Evolutionary conservation across 2,329 filamentous ascomycete genomes (phyloP).

Genomic region (Macrophomina pseudophaseolina): DNA sequence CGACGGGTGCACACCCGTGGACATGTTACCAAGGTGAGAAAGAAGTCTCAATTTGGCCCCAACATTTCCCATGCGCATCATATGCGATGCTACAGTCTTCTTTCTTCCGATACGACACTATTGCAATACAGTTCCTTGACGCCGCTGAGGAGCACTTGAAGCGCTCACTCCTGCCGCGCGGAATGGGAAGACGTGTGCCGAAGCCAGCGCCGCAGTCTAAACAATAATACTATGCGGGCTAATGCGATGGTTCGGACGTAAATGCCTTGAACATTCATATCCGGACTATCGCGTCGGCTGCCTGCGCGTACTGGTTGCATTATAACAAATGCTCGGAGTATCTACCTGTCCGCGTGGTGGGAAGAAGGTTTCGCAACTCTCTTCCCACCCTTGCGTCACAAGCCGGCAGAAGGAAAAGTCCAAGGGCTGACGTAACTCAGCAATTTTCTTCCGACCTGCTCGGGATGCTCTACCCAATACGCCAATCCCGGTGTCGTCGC

Average conservation of each 20-base stretch:
- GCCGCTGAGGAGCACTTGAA: neutral
- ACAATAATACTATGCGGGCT: too few relatives aligned
- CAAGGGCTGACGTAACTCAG: slow-evolving; percentile 48
- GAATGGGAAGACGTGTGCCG: too few relatives aligned
- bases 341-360: too few relatives aligned
- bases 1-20: slow-evolving; percentile 73
- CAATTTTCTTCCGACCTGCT: slow-evolving; percentile 79
- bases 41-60: neutral
- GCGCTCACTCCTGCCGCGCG: neutral
- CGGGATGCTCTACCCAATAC: slow-evolving; percentile 72
- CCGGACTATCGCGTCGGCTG: too few relatives aligned
- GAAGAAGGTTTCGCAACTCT: too few relatives aligned
- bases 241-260: too few relatives aligned
- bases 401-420: too few relatives aligned
- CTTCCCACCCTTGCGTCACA: too few relatives aligned
- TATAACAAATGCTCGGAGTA: too few relatives aligned
- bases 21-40: slow-evolving; percentile 72
- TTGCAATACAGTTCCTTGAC: neutral
- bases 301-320: too few relatives aligned
- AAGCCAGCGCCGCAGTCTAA: too few relatives aligned
- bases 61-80: neutral
- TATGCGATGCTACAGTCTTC: neutral
- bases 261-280: too few relatives aligned
- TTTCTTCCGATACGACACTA: neutral
- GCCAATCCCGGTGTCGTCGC: slow-evolving; percentile 68